These are phyloP conservation scores for Cornus kousa DNA, from an alignment of 148 eudicot genomes.

Conservation along the genomic window DNA sequence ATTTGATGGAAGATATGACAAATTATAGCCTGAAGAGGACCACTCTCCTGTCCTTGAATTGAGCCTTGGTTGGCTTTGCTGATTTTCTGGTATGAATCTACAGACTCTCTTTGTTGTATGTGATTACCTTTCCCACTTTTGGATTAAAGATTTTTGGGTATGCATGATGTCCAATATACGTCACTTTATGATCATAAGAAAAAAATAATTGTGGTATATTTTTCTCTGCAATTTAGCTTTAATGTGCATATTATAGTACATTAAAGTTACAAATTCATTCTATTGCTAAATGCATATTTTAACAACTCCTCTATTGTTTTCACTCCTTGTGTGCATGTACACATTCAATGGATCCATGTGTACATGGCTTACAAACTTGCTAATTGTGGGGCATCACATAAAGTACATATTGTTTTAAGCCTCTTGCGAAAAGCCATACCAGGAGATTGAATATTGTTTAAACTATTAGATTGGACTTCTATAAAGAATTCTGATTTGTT, in stretches of 20 bases:
- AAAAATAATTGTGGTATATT: background rate
- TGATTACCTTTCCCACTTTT: slow-evolving; percentile 6
- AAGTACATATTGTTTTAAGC: background rate
- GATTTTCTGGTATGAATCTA: slow-evolving; percentile 31
- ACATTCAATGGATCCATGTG: no score
- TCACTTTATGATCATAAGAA: slow-evolving; percentile 5
- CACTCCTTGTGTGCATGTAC: background rate
- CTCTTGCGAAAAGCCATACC: background rate
- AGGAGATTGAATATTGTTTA: background rate
- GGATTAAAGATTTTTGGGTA: background rate
- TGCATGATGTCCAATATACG: background rate
- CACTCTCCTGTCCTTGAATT: slow-evolving; percentile 38
- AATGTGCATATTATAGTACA: background rate
- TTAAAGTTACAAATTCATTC: background rate
- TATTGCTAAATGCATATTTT: background rate
- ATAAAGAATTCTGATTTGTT: background rate
- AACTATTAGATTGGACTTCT: background rate
- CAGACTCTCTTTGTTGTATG: slow-evolving; percentile 6
- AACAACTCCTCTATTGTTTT: background rate
- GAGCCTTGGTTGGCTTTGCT: slow-evolving; percentile 23
- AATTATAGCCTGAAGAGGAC: slow-evolving; percentile 28
- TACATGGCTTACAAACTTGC: background rate
- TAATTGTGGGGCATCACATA: background rate
- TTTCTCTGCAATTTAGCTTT: background rate
- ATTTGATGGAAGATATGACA: slow-evolving; percentile 36